Base-by-base conservation (phyloP, 345 rosid genomes). In the Atalantia buxifolia region DNA sequence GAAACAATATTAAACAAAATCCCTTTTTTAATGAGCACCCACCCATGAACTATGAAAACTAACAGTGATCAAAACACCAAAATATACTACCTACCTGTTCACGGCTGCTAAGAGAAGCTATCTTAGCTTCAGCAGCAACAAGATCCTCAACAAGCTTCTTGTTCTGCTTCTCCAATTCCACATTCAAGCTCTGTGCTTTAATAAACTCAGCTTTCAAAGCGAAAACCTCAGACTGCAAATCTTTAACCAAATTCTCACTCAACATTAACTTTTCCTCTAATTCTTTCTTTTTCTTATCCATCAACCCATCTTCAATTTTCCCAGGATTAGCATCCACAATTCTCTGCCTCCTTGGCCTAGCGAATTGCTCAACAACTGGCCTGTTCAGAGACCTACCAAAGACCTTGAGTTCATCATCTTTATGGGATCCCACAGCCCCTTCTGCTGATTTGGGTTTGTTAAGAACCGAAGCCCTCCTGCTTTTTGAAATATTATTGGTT, bases 71-170 rank as follows among this genome's bases (percentile, higher is more conserved):
- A 42, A 45, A 40, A 50, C 2, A 53, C 24, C 1, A 40, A 55
- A 48, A 18, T 19, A n/a, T 71, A 13, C 70, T 84, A 45, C 18
- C 18, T 72, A 89, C 92, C 93, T 84, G 84, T 48, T 83, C 76
- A 75, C 57, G 79, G 71, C 75, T 71, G 62, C 83, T 80, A 16
- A 87, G 86, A 79, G 91, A 79, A 66, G 88, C 87, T 69, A 92
- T 81, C 81, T 86, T 89, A 50, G 90, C 85, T 82, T 90, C 85
- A 66, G 95, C 92, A 76, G 90, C 88, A 55, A 87, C 86, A 66
- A 92, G 92, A 75, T 90, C 89, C 81, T 85, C 81, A 22, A 86
- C 69, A 68, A 94, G 92, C 85, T 89, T 90, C 78, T 21, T 80
- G 76, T 94, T 94, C 72, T 81, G 87, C 62, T 80, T 76, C 56